Conservation (phyloP, 371 early-diverging fungal species). For the Mortierella sp. region DNA sequence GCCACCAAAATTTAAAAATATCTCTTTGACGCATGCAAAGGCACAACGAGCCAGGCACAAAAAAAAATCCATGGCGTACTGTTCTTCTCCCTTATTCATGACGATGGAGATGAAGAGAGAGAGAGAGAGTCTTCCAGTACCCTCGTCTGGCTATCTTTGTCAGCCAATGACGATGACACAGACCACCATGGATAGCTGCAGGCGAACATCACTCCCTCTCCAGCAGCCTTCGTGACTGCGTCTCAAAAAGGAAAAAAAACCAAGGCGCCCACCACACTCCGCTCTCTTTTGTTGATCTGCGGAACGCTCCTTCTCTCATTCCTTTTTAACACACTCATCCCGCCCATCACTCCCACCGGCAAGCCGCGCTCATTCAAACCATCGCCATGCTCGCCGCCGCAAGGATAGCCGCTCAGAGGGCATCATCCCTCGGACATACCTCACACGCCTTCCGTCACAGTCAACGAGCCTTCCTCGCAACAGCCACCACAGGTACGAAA, state of each 20-base stretch:
- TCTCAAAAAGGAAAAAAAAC: not conserved
- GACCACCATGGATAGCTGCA: no score
- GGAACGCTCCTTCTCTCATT: not conserved
- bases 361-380: not conserved
- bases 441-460: constrained; percentile 27
- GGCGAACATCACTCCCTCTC: no score
- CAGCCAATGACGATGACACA: no score
- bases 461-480: constrained; percentile 44
- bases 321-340: constrained; percentile 13
- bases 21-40: not conserved
- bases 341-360: not conserved
- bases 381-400: constrained; percentile 51
- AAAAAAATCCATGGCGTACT: no score
- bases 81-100: not conserved
- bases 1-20: no score
- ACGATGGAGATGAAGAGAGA: no score
- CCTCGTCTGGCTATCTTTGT: not conserved
- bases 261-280: not conserved
- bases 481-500: constrained; percentile 23
- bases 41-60: not conserved
- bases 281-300: not conserved
- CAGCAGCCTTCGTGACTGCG: constrained; percentile 4
- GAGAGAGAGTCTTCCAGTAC: no score
- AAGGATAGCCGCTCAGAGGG: constrained; percentile 38
- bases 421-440: constrained; percentile 17